Evolutionary conservation across 2,329 filamentous ascomycete species (phyloP).

Genomic region (Ceratocystis eucalypticola): DNA sequence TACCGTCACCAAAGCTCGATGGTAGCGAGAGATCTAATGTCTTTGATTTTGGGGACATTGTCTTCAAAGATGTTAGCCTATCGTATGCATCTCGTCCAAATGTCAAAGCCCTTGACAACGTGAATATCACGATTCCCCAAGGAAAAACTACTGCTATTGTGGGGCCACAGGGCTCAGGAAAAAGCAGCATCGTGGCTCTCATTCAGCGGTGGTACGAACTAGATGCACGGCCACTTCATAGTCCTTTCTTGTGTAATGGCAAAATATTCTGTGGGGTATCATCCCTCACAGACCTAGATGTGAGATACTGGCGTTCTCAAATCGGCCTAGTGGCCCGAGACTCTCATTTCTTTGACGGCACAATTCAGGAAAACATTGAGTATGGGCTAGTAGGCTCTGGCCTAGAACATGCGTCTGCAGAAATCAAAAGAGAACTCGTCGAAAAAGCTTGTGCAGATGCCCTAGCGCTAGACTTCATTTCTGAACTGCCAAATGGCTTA

Average conservation of each 20-base stretch:
- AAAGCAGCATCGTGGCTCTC: conserved; percentile 59
- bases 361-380: conserved; percentile 40
- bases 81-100: conserved; percentile 55
- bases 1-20: background rate
- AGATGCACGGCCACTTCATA: background rate
- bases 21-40: conserved; percentile 25
- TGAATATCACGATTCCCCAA: conserved; percentile 45
- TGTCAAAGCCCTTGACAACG: conserved; percentile 47
- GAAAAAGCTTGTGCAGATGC: conserved; percentile 37
- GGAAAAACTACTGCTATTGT: conserved; percentile 62
- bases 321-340: conserved; percentile 57
- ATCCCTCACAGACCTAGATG: conserved; percentile 42
- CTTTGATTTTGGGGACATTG: conserved; percentile 39
- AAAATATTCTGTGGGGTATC: conserved; percentile 35
- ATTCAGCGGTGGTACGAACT: conserved; percentile 58
- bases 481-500: conserved; percentile 31
- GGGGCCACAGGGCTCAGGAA: conserved; percentile 58
- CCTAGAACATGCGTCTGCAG: conserved; percentile 34
- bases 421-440: conserved; percentile 36
- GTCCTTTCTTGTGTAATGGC: conserved; percentile 28
- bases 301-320: conserved; percentile 49
- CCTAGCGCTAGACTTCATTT: conserved; percentile 39
- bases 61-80: conserved; percentile 53
- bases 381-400: conserved; percentile 31
- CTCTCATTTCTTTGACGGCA: conserved; percentile 53